phyloP scores from a whole-genome alignment of 768 basidiomycete species.

The Clavaria fumosa region DNA sequence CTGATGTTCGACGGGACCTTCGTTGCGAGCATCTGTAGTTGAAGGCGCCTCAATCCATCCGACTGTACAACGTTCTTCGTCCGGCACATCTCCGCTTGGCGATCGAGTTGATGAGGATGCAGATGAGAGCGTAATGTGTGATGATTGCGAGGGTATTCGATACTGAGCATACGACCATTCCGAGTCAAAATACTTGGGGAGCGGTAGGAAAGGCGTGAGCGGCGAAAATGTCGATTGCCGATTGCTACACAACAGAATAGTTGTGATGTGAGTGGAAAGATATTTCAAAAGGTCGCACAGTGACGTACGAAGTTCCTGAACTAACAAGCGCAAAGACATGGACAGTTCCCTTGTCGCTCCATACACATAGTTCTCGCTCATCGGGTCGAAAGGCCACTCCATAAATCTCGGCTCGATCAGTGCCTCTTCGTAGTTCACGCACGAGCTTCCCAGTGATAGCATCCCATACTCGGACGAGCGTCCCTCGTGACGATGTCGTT shows the following conservation, averaged over 20 bases:
- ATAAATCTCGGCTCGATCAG: constrained; percentile 85
- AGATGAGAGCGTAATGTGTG: constrained; percentile 67
- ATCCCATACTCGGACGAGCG: constrained; percentile 82
- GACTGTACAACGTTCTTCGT: constrained; percentile 75
- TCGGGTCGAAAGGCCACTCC: constrained; percentile 79
- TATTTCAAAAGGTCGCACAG: not conserved
- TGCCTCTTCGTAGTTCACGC: constrained; percentile 70
- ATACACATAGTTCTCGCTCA: constrained; percentile 75
- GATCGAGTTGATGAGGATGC: constrained; percentile 39
- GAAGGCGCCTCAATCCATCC: constrained; percentile 60
- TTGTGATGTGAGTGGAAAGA: not conserved
- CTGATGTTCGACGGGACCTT: constrained; percentile 40
- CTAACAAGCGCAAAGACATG: constrained; percentile 70
- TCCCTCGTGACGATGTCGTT: constrained; percentile 72
- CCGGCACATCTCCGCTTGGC: constrained; percentile 43
- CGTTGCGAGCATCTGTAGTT: constrained; percentile 19
- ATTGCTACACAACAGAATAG: constrained; percentile 32
- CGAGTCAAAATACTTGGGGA: constrained; percentile 88
- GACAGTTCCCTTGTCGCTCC: constrained; percentile 93
- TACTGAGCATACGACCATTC: constrained; percentile 95
- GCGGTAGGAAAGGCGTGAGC: constrained; percentile 61
- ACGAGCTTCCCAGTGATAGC: constrained; percentile 53
- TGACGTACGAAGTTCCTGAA: constrained; percentile 49
- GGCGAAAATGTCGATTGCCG: constrained; percentile 75
- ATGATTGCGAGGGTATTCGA: constrained; percentile 69